A percentile compares a stretch with the other conserved stretches of the same genome.
Evolutionary conservation across 2,329 filamentous ascomycete species (phyloP).

Genomic region (Canariomyces notabilis): DNA sequence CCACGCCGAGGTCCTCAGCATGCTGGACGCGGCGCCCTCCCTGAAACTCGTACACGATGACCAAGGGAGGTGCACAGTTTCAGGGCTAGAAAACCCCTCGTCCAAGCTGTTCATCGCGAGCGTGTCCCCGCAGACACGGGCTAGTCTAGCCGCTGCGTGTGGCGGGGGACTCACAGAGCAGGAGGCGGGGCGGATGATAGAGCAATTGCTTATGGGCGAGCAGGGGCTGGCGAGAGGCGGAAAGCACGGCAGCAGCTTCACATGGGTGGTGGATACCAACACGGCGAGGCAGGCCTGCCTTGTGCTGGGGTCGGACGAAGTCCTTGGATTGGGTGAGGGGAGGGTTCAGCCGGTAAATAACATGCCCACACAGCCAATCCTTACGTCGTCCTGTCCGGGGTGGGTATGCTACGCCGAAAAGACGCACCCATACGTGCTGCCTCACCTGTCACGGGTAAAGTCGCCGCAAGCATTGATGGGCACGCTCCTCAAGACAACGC

Average conservation of each 20-base stretch:
- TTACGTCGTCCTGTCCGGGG: conserved; percentile 88
- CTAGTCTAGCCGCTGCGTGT: conserved; percentile 81
- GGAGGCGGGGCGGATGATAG: conserved; percentile 76
- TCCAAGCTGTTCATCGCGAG: conserved; percentile 83
- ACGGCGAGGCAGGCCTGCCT: conserved; percentile 74
- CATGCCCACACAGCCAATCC: conserved; percentile 50
- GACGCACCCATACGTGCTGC: conserved; percentile 88
- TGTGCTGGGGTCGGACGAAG: conserved; percentile 72
- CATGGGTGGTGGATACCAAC: conserved; percentile 89
- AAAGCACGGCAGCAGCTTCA: conserved; percentile 68
- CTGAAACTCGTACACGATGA: conserved; percentile 36
- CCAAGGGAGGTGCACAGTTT: conserved; percentile 36
- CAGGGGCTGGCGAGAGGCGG: conserved; percentile 66
- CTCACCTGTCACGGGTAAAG: conserved; percentile 85
- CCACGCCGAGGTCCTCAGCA: conserved; percentile 81
- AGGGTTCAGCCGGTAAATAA: conserved; percentile 16
- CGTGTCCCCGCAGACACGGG: conserved; percentile 84
- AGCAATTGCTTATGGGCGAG: conserved; percentile 69
- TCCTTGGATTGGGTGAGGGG: conserved; percentile 40
- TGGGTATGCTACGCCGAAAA: conserved; percentile 99
- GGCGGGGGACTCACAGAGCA: conserved; percentile 64
- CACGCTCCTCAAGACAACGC: conserved; percentile 79
- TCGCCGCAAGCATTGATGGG: conserved; percentile 90
- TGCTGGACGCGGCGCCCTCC: conserved; percentile 64
- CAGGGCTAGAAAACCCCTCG: conserved; percentile 53